Evolutionary conservation across 2,329 filamentous ascomycete genomes (phyloP).

Genomic region (Monosporascus sp.): DNA sequence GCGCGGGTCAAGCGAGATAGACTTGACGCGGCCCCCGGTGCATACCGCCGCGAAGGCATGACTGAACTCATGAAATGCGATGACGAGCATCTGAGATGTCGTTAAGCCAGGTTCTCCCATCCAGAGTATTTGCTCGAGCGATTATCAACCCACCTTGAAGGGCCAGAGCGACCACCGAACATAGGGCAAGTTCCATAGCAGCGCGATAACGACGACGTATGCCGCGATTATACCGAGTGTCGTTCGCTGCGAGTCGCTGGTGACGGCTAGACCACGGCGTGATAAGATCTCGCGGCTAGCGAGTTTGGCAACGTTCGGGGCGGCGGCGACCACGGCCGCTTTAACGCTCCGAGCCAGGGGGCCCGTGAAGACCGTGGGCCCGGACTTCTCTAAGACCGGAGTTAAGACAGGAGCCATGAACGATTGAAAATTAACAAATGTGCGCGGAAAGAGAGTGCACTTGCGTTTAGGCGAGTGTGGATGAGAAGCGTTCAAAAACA

Average conservation of each 20-base stretch:
- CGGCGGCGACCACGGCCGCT: constrained; percentile 20
- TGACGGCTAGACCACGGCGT: constrained; percentile 49
- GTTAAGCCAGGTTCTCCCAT: constrained; percentile 5
- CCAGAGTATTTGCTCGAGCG: neutral
- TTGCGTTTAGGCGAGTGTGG: neutral
- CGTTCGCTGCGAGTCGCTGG: constrained; percentile 63
- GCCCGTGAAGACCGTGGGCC: constrained; percentile 15
- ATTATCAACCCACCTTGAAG: constrained; percentile 57
- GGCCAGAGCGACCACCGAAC: constrained; percentile 72
- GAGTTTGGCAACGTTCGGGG: constrained; percentile 19
- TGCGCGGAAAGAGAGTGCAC: neutral
- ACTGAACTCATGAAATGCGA: constrained; percentile 76
- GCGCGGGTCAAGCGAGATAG: constrained; percentile 67
- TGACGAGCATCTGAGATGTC: constrained; percentile 65
- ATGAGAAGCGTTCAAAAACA: neutral
- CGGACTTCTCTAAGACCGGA: constrained; percentile 16
- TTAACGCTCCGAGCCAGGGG: constrained; percentile 19
- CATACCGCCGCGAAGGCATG: constrained; percentile 68
- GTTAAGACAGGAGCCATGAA: constrained; percentile 24
- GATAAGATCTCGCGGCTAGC: constrained; percentile 29
- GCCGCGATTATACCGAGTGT: constrained; percentile 66
- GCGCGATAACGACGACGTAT: constrained; percentile 68
- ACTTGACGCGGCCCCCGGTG: constrained; percentile 69
- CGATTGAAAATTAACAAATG: constrained; percentile 1
- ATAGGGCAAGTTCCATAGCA: constrained; percentile 77